Percentiles rank a stretch among this genome's conserved stretches.
Evolutionary conservation across 305 asterid genomes (phyloP).

Genomic region (Fraxinus platypoda): DNA sequence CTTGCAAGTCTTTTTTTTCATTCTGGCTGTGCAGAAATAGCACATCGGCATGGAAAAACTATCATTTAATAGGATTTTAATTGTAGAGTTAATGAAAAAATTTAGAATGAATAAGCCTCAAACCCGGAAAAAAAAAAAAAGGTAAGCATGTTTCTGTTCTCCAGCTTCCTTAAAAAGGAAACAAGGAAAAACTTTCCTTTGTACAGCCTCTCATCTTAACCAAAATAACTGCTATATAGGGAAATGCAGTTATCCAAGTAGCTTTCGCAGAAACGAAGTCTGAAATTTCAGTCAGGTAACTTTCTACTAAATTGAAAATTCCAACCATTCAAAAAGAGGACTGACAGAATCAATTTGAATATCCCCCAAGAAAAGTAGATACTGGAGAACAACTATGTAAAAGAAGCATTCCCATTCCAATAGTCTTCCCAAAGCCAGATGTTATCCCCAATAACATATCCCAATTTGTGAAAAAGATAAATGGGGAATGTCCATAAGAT

Average conservation of each 20-base stretch:
- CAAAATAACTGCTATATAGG: background rate
- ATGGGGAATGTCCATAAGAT: background rate
- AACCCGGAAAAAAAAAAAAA: background rate
- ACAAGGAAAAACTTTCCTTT: background rate
- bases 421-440: background rate
- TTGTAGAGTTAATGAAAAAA: background rate
- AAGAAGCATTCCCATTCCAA: background rate
- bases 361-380: background rate
- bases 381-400: background rate
- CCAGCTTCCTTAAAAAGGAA: slow-evolving; percentile 16
- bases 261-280: background rate
- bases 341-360: background rate
- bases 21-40: background rate
- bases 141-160: slow-evolving; percentile 7
- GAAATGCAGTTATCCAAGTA: background rate
- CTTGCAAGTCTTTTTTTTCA: slow-evolving; percentile 9
- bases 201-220: background rate
- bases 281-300: background rate
- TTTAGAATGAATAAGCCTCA: slow-evolving; percentile 1
- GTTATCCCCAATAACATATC: background rate
- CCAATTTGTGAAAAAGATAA: background rate
- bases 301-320: background rate
- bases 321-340: background rate
- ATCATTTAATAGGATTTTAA: background rate
- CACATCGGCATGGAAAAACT: slow-evolving; percentile 9